Base-by-base conservation (phyloP, 23 red algal genomes). In the Gracilaria domingensis region DNA sequence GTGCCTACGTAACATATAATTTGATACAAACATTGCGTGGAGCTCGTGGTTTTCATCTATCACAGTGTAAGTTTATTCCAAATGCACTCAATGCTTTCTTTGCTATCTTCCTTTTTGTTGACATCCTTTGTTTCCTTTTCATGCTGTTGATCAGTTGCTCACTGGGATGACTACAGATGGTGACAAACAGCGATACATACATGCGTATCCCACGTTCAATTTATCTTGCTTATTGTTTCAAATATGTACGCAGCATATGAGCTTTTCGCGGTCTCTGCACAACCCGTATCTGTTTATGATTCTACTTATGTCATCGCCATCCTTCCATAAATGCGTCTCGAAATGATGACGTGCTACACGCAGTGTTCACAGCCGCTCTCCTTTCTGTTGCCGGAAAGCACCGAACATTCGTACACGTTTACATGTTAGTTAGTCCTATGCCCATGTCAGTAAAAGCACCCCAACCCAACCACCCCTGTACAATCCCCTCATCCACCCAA, bases 121-220 rank as follows among this genome's bases (percentile, higher is more conserved):
- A 45, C 42, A 45, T 45, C 11, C 42, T 45, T 83, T 66, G 33
- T 79, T 89, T 79, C 30, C 64, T 24, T 65, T 47, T 79, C 28
- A 20, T 12, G 30, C 30, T 34, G 12, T 9, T 34, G 47, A 13
- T 18, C 61, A 91, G 88, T 91, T 83, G 88, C 88, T 44, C 88
- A 91, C 28, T 91, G 75, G 75, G 88, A 91, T 82, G 88, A 91
- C 65, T 91, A 82, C 67, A 40, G 67, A 73, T 73, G 67, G 67
- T 73, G 28, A 44, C 67, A 44, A 29, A 12, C 17, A 18, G 62
- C 62, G 20, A 33, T 14, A 8, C 17, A 14, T 55, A 55, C 17
- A 14, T 55, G 51, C 51, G 17, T 20, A 18, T 20, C 9, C 18
- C 51, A 55, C 11, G 1, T 18, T 20, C 17, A 55, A 55, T 1